Conservation (phyloP, 441 rosid genomes). For the Geranium incanum region DNA sequence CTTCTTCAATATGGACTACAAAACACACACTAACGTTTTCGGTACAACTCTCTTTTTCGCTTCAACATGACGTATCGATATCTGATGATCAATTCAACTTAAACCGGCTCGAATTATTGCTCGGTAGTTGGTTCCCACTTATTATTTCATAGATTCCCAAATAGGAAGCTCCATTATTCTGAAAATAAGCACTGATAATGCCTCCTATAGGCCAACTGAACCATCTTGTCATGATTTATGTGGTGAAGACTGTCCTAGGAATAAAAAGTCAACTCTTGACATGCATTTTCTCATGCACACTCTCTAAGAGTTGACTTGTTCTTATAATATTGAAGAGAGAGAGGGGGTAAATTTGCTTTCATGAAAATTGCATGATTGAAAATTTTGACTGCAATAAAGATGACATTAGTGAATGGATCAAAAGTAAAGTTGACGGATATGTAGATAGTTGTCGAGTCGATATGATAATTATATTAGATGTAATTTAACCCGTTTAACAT, state of each 20-base stretch:
- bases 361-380: no score
- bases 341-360: neutral
- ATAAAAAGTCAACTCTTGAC: neutral
- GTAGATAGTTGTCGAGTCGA: no score
- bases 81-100: no score
- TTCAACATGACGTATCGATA: no score
- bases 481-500: no score
- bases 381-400: no score
- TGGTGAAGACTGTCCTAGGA: slow-evolving; percentile 2
- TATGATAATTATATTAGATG: no score
- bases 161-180: neutral
- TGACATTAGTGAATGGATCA: no score
- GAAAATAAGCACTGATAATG: neutral
- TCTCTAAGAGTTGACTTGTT: neutral
- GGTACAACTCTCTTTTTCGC: neutral
- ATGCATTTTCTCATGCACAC: neutral
- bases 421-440: no score
- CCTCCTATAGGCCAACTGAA: neutral
- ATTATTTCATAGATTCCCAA: neutral
- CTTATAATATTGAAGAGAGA: neutral
- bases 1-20: neutral
- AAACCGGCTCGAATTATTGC: no score
- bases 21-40: neutral
- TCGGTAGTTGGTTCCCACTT: neutral
- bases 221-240: slow-evolving; percentile 1